These are phyloP conservation scores for Wickerhamomyces sydowiorum DNA, from an alignment of 805 yeast genomes.

Conservation along the genomic window DNA sequence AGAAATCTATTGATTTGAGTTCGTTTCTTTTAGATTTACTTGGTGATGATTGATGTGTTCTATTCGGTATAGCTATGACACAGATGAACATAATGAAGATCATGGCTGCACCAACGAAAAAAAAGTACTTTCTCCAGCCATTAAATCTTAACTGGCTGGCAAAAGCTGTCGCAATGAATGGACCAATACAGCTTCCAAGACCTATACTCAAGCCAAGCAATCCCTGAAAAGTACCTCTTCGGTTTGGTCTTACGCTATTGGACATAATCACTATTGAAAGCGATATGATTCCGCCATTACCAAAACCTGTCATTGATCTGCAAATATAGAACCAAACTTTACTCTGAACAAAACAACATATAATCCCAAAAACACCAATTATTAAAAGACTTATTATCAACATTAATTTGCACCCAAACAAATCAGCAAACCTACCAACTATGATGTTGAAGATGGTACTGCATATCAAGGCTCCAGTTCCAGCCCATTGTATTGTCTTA, in stretches of 20 bases:
- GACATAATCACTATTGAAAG: conserved; percentile 45
- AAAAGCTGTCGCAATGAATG: conserved; percentile 34
- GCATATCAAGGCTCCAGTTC: conserved; percentile 44
- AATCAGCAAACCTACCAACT: conserved; percentile 47
- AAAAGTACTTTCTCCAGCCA: conserved; percentile 34
- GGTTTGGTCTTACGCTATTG: conserved; percentile 43
- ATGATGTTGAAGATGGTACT: conserved; percentile 45
- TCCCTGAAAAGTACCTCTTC: conserved; percentile 53
- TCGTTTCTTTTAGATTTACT: neutral
- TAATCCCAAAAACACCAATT: conserved; percentile 37
- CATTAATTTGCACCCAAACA: conserved; percentile 43
- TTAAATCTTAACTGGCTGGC: conserved; percentile 7
- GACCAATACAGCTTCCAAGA: conserved; percentile 38
- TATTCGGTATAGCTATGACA: neutral
- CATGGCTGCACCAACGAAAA: conserved; percentile 30
- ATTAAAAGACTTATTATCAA: conserved; percentile 32
- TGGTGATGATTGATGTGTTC: neutral
- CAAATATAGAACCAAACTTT: conserved; percentile 42
- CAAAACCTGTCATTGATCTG: conserved; percentile 50
- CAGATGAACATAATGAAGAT: conserved; percentile 38
- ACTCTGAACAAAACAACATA: conserved; percentile 41
- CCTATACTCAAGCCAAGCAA: conserved; percentile 44
- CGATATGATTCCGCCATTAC: conserved; percentile 46
- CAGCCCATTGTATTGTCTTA: conserved; percentile 50
- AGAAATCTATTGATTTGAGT: neutral